These are phyloP conservation scores for Trypanosoma mega DNA, from an alignment of 208 protist species.

Conservation along the genomic window DNA sequence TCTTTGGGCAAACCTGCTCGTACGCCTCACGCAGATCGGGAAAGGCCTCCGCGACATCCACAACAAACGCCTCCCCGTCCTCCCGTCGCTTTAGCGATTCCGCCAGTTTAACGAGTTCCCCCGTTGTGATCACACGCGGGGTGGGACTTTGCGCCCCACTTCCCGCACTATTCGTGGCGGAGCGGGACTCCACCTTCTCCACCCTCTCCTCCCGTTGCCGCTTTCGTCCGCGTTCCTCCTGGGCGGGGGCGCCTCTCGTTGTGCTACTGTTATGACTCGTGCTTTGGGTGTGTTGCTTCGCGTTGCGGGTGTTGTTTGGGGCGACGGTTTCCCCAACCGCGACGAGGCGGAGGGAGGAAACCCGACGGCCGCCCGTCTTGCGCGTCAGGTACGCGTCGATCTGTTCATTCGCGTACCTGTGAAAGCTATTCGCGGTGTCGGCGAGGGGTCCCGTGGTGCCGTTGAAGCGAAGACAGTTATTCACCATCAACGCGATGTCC, in stretches of 20 bases:
- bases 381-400: conserved; percentile 55
- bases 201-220: not conserved
- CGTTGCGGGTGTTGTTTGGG: not conserved
- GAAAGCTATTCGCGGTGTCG: conserved; percentile 55
- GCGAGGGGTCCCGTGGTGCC: conserved; percentile 49
- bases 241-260: not conserved
- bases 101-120: conserved; percentile 56
- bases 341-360: conserved; percentile 55
- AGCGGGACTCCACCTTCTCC: not conserved
- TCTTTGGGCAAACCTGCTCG: conserved; percentile 59
- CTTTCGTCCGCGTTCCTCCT: not conserved
- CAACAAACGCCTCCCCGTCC: conserved; percentile 68
- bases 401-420: conserved; percentile 56
- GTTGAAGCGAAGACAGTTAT: conserved; percentile 85
- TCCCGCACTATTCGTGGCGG: conserved; percentile 5
- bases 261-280: conserved; percentile 1
- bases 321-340: not conserved
- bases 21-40: conserved; percentile 71
- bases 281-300: conserved; percentile 8
- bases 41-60: conserved; percentile 77
- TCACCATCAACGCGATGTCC: conserved; percentile 82
- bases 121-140: not conserved
- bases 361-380: conserved; percentile 65
- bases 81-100: conserved; percentile 64
- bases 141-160: too few relatives aligned